Percentiles rank a stretch among this genome's conserved stretches.
Evolutionary conservation across 2,329 filamentous ascomycete species (phyloP).

Genomic region (Clonostachys chloroleuca): DNA sequence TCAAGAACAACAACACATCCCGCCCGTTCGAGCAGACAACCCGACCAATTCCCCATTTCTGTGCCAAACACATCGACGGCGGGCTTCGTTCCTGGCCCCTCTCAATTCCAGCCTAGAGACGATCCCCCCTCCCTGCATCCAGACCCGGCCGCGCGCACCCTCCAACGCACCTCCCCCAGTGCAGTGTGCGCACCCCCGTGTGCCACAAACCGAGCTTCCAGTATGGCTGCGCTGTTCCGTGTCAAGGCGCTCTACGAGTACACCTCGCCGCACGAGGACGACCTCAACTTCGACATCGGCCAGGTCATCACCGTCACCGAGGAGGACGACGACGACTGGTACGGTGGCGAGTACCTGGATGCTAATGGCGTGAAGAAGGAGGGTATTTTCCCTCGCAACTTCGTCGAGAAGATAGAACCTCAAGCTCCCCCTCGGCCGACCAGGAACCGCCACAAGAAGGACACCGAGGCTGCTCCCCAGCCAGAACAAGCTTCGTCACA

Average conservation of each 20-base stretch:
- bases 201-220: slow-evolving; percentile 15
- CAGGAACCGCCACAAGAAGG: slow-evolving; percentile 66
- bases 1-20: too few species aligned
- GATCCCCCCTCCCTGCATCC: too few species aligned
- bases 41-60: too few species aligned
- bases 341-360: slow-evolving; percentile 81
- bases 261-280: slow-evolving; percentile 86
- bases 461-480: slow-evolving; percentile 24
- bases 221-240: slow-evolving; percentile 78
- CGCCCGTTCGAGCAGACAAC: too few species aligned
- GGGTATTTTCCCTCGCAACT: slow-evolving; percentile 93
- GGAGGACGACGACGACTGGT: slow-evolving; percentile 92
- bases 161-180: too few species aligned
- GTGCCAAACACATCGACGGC: too few species aligned
- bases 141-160: too few species aligned
- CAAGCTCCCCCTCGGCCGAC: slow-evolving; percentile 81
- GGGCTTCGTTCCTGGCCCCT: too few species aligned
- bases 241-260: slow-evolving; percentile 98
- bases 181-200: not conserved
- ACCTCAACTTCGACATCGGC: slow-evolving; percentile 79
- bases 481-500: slow-evolving; percentile 26
- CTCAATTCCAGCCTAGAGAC: too few species aligned
- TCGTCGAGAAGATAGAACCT: slow-evolving; percentile 94
- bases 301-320: slow-evolving; percentile 94
- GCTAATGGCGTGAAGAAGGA: slow-evolving; percentile 68